Evolutionary conservation across 805 yeast genomes (phyloP), one percentile per base, ranked within the genome.

Genomic region (Candida orba): DNA sequence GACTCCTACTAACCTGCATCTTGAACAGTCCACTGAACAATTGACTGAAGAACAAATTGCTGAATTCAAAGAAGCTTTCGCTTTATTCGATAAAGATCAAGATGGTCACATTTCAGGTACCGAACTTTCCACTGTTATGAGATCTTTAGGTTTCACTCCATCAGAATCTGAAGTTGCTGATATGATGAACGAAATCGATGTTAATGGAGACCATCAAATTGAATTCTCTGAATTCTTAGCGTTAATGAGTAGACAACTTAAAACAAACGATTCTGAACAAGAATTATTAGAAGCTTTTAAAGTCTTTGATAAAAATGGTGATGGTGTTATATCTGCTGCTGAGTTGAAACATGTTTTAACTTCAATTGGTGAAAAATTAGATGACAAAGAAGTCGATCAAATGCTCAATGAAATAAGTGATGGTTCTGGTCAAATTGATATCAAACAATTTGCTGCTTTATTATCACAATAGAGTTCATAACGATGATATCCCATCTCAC

Each of bases 81-180:
- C 97, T 49, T 78, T 93, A 52, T 93, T 93, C 57, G 99, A 93
- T 73, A 89, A 89, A 65, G 96, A 93, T 65, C 84, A 90, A 60
- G 97, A 90, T 67, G 99, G 99, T 9, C 87, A 88, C 62, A 93
- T 93, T 71, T 88, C 96, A 46, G 86, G 96, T 56, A 78, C 86
- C 60, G 99, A 93, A 69, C 75, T 93, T 54, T 97, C 98, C 52
- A 89, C 96, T 4, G 99, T 93, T 42, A 93, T 93, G 99, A 84
- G 99, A 70, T 87, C 97, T n/a, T 74, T 93, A 60, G 99, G 99
- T 41, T 93, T 89, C 67, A 91, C 91, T 59, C 99, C 99, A 32
- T 81, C 95, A 40, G 98, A 93, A 66, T 81, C 89, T 52, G 99
- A 93, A 67, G 83, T 93, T 58, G 85, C 93, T 44, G 99, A 93